phyloP scores from a whole-genome alignment of 2,329 filamentous ascomycete genomes.

The Fusarium pseudoanthophilum region DNA sequence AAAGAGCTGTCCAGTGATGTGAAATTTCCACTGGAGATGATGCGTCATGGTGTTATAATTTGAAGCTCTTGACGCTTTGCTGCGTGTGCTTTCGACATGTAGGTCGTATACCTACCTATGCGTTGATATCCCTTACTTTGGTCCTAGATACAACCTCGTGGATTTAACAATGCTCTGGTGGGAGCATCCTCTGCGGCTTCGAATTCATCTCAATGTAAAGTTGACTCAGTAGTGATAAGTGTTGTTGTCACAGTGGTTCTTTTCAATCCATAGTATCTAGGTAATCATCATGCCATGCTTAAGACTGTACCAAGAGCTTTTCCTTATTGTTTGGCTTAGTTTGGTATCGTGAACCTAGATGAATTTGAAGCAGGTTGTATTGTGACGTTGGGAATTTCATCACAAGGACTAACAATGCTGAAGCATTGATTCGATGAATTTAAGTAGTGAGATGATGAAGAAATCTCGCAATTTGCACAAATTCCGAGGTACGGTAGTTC shows the following conservation, averaged over 20 bases:
- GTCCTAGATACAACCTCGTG: not conserved
- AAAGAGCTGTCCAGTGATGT: not conserved
- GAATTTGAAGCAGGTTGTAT: not conserved
- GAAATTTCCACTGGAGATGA: not conserved
- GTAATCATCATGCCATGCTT: not conserved
- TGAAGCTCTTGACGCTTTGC: not conserved
- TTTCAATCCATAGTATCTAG: not conserved
- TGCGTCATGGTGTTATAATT: not conserved
- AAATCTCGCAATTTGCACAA: not conserved
- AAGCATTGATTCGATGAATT: not conserved
- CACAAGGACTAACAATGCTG: too few species aligned
- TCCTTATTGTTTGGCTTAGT: not conserved
- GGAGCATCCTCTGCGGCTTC: not conserved
- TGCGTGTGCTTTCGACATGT: not conserved
- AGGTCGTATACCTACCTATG: not conserved
- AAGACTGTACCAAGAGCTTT: not conserved
- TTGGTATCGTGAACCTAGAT: not conserved
- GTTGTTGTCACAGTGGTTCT: not conserved
- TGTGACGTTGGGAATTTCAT: not conserved
- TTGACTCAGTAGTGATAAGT: not conserved
- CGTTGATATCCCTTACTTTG: not conserved
- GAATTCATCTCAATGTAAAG: not conserved
- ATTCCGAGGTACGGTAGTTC: constrained; percentile 13
- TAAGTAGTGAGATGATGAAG: not conserved
- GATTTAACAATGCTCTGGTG: too few species aligned